A percentile compares a stretch with the other conserved stretches of the same genome.
Evolutionary conservation across 139 green algal genomes (phyloP).

Genomic region (Auxenochlorella protothecoides): DNA sequence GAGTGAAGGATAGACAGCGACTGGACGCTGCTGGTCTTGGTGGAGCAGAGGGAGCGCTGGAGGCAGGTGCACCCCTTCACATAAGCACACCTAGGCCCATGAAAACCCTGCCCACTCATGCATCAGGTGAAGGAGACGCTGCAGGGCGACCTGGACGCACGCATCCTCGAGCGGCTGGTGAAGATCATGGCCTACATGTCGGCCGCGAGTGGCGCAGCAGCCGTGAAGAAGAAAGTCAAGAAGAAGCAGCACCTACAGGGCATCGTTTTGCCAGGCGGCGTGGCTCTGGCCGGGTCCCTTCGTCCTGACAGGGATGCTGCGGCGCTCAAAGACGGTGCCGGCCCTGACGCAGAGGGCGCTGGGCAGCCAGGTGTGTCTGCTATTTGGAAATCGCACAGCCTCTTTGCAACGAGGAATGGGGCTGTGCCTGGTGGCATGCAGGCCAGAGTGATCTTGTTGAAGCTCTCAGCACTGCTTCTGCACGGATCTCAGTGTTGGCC

Average conservation of each 20-base stretch:
- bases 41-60: too few relatives aligned
- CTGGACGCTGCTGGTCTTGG: too few relatives aligned
- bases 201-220: conserved; percentile 12
- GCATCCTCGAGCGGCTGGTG: conserved; percentile 65
- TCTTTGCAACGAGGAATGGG: too few relatives aligned
- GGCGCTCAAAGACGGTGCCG: not conserved
- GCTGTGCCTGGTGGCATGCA: too few relatives aligned
- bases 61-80: too few relatives aligned
- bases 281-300: conserved; percentile 5
- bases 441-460: too few relatives aligned
- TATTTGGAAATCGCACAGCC: too few relatives aligned
- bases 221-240: conserved; percentile 45
- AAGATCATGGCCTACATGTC: conserved; percentile 85
- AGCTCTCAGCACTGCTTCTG: too few relatives aligned
- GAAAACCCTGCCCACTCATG: not conserved
- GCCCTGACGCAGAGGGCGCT: not conserved
- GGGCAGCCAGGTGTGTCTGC: not conserved
- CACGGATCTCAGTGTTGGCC: too few relatives aligned
- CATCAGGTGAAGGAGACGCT: conserved; percentile 19
- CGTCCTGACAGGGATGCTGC: not conserved
- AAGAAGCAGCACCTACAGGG: conserved; percentile 5
- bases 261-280: not conserved
- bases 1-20: not conserved
- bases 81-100: too few relatives aligned
- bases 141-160: conserved; percentile 35